Evolutionary conservation across 768 basidiomycete genomes (phyloP).

Genomic region (Naganishia vaughanmartiniae): DNA sequence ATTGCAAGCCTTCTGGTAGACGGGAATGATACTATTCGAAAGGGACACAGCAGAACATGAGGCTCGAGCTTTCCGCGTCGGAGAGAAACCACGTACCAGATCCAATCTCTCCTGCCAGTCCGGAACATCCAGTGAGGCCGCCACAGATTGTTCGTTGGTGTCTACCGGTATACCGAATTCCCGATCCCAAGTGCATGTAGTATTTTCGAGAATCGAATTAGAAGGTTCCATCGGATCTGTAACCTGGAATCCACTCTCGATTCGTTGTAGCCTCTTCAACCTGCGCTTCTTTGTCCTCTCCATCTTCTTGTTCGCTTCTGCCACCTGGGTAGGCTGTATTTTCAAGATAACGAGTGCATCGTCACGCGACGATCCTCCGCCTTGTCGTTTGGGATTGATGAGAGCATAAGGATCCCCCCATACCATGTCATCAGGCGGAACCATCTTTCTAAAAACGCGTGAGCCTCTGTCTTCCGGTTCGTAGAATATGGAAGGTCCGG

Average conservation of each 20-base stretch:
- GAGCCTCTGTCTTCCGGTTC: background rate
- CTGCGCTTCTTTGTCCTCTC: slow-evolving; percentile 9
- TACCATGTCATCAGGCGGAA: slow-evolving; percentile 10
- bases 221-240: background rate
- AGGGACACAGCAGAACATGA: background rate
- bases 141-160: background rate
- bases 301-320: slow-evolving; percentile 4
- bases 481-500: slow-evolving; percentile 14
- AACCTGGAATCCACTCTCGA: slow-evolving; percentile 1
- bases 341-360: background rate
- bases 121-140: background rate
- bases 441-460: slow-evolving; percentile 8
- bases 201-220: background rate
- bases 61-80: background rate
- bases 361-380: background rate
- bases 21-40: slow-evolving; percentile 7
- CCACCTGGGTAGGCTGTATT: background rate
- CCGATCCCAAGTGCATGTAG: slow-evolving; percentile 13
- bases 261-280: background rate
- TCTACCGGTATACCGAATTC: slow-evolving; percentile 11
- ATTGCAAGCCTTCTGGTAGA: background rate
- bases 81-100: background rate
- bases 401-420: slow-evolving; percentile 16
- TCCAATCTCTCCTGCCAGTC: slow-evolving; percentile 21
- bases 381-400: background rate